phyloP scores from a whole-genome alignment of 140 eudicot species.

The Anethum foeniculum region DNA sequence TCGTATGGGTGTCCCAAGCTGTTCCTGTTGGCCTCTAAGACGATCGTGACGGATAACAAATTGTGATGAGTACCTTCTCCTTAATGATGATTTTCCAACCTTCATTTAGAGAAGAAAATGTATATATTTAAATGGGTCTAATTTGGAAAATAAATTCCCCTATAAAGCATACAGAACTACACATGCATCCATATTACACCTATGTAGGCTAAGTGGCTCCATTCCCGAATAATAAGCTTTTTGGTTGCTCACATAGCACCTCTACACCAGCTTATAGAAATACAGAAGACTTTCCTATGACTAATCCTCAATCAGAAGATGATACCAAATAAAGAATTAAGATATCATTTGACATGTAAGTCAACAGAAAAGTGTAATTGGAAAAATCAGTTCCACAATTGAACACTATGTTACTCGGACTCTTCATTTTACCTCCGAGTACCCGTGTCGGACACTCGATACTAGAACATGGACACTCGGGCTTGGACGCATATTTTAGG shows the following conservation, averaged over 20 bases:
- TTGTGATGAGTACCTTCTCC: slow-evolving; percentile 37
- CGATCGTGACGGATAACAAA: slow-evolving; percentile 36
- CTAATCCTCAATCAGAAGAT: neutral
- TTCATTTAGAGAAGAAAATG: slow-evolving; percentile 17
- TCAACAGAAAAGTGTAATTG: neutral
- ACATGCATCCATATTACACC: neutral
- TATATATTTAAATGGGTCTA: neutral
- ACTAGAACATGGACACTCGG: too few relatives aligned
- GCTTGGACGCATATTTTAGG: too few relatives aligned
- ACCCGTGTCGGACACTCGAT: too few relatives aligned
- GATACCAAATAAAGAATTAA: neutral
- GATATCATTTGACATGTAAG: neutral
- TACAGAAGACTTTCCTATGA: neutral
- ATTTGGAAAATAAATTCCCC: neutral
- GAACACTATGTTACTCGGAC: too few relatives aligned
- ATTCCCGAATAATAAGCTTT: neutral
- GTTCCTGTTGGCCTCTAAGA: slow-evolving; percentile 32
- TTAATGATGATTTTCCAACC: slow-evolving; percentile 25
- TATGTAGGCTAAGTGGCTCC: neutral
- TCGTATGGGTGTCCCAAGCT: slow-evolving; percentile 23
- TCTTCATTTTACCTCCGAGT: too few relatives aligned
- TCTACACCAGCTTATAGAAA: neutral
- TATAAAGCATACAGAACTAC: neutral
- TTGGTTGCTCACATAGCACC: neutral
- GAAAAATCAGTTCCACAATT: neutral